Evolutionary conservation across 257 asterid genomes (phyloP), one percentile per base, ranked within the genome.

Genomic region (Salvia splendens): DNA sequence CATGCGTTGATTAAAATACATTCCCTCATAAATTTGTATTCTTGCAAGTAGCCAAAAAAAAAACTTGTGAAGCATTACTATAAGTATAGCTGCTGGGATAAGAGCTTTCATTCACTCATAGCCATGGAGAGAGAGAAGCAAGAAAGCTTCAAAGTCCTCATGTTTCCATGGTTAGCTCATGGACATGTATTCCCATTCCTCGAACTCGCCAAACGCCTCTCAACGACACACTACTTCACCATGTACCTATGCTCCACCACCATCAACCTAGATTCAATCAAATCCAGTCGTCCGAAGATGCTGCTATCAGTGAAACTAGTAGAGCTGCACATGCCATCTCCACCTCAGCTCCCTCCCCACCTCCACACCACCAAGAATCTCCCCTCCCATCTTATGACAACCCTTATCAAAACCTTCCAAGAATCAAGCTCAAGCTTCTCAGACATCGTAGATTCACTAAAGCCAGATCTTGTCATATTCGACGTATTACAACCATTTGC

Each of bases 401-500:
- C 32, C n/a, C 78, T 82, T n/a, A 1, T 68, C 0, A 62, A 68
- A 5, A 64, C 67, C 58, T 77, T 79, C 38, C 75, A 67, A 32
- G 49, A 20, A 32, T 71, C 84, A 4, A 60, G 45, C 4, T 75
- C 73, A 0, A 70, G 66, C 61, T 81, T 81, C 61, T 51, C 64
- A 2, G 67, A 50, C 5, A 77, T 81, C 65, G 3, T 81, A 45
- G 54, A 70, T 6, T 24, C 64, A 1, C 12, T 81, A 1, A 53
- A 61, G 0, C 89, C 85, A 2, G 75, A 81, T 48, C 65, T 85
- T 36, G 32, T 80, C 16, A 80, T 85, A 12, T 85, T 68, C 42
- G 91, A 85, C 63, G 24, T 38, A 5, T 78, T 78, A 67, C 86
- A 85, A 14, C 85, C 86, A 2, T 82, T 88, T 88, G 84, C 80